A percentile compares a stretch with the other conserved stretches of the same genome.
Evolutionary conservation across 192 early-diverging fungal species (phyloP).

Genomic region (Backusella macrospora): DNA sequence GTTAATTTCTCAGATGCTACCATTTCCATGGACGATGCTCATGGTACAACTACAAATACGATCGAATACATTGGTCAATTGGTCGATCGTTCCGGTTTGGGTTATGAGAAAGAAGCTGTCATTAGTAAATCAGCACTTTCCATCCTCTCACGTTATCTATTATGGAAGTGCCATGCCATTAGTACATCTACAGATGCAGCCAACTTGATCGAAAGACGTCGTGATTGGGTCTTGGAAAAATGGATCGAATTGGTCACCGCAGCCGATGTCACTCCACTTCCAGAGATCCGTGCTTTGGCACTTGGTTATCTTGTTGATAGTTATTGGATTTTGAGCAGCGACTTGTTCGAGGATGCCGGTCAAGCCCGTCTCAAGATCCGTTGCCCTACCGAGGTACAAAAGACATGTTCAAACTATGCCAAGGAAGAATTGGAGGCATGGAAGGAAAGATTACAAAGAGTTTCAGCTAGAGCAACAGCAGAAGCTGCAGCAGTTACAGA

Average conservation of each 20-base stretch:
- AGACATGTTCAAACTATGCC: constrained; percentile 42
- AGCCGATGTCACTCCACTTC: not conserved
- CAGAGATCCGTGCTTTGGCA: constrained; percentile 15
- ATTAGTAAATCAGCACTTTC: constrained; percentile 31
- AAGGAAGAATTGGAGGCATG: not conserved
- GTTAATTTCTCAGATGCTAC: constrained; percentile 29
- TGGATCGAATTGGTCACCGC: constrained; percentile 16
- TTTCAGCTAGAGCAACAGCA: not conserved
- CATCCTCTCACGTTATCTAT: constrained; percentile 41
- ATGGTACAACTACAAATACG: constrained; percentile 4
- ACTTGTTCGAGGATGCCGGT: constrained; percentile 42
- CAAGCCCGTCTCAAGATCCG: constrained; percentile 22
- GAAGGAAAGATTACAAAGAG: not conserved
- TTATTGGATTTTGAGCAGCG: constrained; percentile 54
- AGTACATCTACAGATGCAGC: not conserved
- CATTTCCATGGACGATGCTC: constrained; percentile 27
- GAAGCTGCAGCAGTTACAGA: constrained; percentile 10
- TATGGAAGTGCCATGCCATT: constrained; percentile 31
- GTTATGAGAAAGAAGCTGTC: constrained; percentile 18
- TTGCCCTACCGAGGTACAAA: constrained; percentile 39
- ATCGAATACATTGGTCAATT: constrained; percentile 14
- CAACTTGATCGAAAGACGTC: constrained; percentile 2
- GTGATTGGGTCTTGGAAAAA: constrained; percentile 24
- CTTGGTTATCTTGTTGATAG: constrained; percentile 50
- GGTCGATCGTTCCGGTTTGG: constrained; percentile 19